These are phyloP conservation scores for Chaetomium strumarium DNA, from an alignment of 2,329 filamentous ascomycete genomes.

Conservation along the genomic window DNA sequence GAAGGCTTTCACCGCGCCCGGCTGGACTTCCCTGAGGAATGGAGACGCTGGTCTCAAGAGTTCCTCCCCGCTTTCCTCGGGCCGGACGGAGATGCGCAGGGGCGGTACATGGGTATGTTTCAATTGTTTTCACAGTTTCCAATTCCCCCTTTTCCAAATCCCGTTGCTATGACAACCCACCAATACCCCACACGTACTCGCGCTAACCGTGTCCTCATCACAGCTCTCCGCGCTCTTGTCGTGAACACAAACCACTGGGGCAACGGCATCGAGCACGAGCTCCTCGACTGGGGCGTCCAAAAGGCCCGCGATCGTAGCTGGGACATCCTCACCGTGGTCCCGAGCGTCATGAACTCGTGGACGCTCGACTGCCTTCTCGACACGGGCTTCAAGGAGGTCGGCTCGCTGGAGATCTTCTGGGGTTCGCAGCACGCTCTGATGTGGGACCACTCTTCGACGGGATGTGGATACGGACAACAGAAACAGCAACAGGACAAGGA, in stretches of 20 bases:
- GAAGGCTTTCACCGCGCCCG: background rate
- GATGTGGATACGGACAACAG: background rate
- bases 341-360: background rate
- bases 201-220: background rate
- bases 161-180: background rate
- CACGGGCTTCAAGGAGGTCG: background rate
- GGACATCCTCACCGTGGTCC: background rate
- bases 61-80: conserved; percentile 3
- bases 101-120: conserved; percentile 1
- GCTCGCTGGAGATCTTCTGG: background rate
- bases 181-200: background rate
- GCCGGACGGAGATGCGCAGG: background rate
- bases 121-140: background rate
- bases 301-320: background rate
- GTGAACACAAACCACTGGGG: conserved; percentile 1
- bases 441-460: background rate
- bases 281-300: background rate
- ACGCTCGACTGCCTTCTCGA: background rate
- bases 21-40: background rate
- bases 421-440: background rate
- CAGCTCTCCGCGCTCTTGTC: conserved; percentile 6
- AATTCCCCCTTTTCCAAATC: background rate
- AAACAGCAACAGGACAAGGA: background rate
- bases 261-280: background rate
- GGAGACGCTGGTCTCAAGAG: background rate